These are phyloP conservation scores for Metrosideros polymorpha DNA, from an alignment of 441 rosid genomes.

Conservation along the genomic window DNA sequence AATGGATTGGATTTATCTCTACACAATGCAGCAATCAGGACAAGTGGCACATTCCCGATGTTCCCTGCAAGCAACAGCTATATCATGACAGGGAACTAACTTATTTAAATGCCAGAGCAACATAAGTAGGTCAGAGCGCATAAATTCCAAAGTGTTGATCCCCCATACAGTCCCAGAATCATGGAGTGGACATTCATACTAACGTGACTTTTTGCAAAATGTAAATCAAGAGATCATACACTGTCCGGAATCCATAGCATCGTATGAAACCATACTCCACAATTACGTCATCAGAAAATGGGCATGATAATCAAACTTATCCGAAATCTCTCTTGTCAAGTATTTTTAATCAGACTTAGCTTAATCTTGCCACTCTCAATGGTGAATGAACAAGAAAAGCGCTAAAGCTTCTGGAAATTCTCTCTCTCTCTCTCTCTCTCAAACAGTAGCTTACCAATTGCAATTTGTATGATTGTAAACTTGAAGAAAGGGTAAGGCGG, in stretches of 20 bases:
- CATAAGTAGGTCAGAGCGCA: neutral
- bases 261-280: neutral
- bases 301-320: neutral
- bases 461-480: constrained; percentile 76
- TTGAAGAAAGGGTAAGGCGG: constrained; percentile 96
- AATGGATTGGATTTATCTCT: constrained; percentile 82
- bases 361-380: neutral
- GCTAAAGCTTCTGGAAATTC: neutral
- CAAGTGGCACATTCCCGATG: constrained; percentile 97
- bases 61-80: constrained; percentile 52
- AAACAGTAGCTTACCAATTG: constrained; percentile 52
- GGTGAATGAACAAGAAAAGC: neutral
- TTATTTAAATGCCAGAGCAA: neutral
- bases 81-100: neutral
- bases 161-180: neutral
- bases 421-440: neutral
- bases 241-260: neutral
- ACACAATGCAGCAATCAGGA: constrained; percentile 80
- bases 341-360: neutral
- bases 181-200: neutral
- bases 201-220: neutral
- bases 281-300: neutral
- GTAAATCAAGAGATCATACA: neutral
- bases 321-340: neutral
- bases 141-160: neutral